phyloP scores from a whole-genome alignment of 2,329 filamentous ascomycete genomes.

The Penicillium sp. region DNA sequence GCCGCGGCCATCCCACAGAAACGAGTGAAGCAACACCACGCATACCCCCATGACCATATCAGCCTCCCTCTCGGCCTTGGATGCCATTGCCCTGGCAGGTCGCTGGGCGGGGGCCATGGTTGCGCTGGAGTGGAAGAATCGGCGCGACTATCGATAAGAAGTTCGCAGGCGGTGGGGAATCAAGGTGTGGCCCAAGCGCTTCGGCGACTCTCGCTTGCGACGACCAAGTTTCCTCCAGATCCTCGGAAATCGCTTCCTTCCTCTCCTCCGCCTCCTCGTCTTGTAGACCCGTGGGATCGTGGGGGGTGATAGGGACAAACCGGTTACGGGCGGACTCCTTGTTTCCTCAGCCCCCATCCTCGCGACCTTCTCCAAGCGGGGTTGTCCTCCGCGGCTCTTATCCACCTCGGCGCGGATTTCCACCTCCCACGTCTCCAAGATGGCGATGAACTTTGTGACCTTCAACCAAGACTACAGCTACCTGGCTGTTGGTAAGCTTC shows the following conservation, averaged over 20 bases:
- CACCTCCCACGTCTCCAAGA: conserved; percentile 39
- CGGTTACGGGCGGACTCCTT: conserved; percentile 23
- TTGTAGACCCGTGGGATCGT: not conserved
- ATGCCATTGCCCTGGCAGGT: conserved; percentile 18
- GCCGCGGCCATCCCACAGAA: not conserved
- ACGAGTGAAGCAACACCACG: conserved; percentile 8
- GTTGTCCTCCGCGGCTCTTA: conserved; percentile 19
- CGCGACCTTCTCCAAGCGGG: conserved; percentile 18
- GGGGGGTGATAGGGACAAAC: conserved; percentile 17
- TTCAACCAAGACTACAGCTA: conserved; percentile 99
- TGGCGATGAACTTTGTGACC: conserved; percentile 94
- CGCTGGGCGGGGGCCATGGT: conserved; percentile 19
- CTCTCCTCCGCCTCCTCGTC: not conserved
- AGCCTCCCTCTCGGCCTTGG: conserved; percentile 45
- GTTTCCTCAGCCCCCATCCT: conserved; percentile 13
- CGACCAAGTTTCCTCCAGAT: conserved; percentile 21
- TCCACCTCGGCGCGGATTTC: conserved; percentile 11
- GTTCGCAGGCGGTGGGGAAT: conserved; percentile 25
- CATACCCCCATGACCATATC: conserved; percentile 55
- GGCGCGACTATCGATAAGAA: conserved; percentile 14
- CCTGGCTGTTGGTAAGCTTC: conserved; percentile 76
- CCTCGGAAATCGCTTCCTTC: conserved; percentile 12
- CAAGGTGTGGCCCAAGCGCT: conserved; percentile 43
- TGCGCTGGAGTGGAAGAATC: conserved; percentile 8
- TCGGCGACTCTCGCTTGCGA: conserved; percentile 29